A percentile compares a stretch with the other conserved stretches of the same genome.
Evolutionary conservation across 345 rosid species (phyloP).

Genomic region (Punica granatum): DNA sequence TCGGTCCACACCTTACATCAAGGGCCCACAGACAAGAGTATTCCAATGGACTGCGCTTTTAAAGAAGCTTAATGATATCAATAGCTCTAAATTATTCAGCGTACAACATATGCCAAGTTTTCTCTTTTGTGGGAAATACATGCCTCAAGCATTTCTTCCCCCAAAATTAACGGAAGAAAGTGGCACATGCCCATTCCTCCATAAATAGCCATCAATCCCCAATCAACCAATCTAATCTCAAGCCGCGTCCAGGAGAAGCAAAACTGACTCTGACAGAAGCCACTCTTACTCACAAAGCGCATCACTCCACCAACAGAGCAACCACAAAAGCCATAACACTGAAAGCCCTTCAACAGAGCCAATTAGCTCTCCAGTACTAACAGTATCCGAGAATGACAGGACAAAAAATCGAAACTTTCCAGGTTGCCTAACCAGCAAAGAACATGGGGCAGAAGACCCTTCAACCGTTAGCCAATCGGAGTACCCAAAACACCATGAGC

Average conservation of each 20-base stretch:
- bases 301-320: neutral
- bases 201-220: no score
- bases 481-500: neutral
- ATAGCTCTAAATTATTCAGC: neutral
- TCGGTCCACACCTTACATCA: neutral
- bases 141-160: neutral
- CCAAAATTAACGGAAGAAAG: no score
- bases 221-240: no score
- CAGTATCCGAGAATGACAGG: neutral
- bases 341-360: neutral
- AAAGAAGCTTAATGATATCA: neutral
- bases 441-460: neutral
- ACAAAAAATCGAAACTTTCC: neutral
- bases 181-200: no score
- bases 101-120: neutral
- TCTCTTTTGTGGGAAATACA: neutral
- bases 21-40: neutral
- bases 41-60: neutral
- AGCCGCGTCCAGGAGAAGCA: neutral
- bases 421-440: neutral
- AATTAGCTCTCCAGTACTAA: neutral
- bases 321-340: neutral
- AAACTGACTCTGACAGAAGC: neutral
- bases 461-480: neutral
- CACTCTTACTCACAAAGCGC: neutral